Evolutionary conservation across 2,329 filamentous ascomycete genomes (phyloP).

Genomic region (Microcyclospora tardicrescens): DNA sequence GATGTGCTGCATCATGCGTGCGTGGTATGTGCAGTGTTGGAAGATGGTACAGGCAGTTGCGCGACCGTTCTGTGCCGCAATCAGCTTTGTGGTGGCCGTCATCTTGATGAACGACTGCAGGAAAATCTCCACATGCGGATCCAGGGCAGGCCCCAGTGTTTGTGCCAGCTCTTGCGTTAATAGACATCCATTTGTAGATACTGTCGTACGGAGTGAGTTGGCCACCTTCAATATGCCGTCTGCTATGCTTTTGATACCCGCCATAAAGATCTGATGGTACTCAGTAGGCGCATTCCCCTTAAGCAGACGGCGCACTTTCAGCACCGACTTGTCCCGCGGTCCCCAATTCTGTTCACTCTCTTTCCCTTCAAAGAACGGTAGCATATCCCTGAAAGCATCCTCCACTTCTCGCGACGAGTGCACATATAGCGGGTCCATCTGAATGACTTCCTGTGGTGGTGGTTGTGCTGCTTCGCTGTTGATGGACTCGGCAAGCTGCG

Average conservation of each 20-base stretch:
- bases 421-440: constrained; percentile 68
- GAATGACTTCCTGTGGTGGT: constrained; percentile 51
- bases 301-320: constrained; percentile 62
- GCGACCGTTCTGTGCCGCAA: constrained; percentile 74
- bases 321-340: constrained; percentile 67
- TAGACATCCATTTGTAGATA: constrained; percentile 75
- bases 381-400: constrained; percentile 72
- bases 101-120: constrained; percentile 85
- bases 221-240: constrained; percentile 82
- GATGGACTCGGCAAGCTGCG: constrained; percentile 31
- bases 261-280: constrained; percentile 57
- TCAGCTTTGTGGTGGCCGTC: constrained; percentile 82
- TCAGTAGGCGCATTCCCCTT: constrained; percentile 74
- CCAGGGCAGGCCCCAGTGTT: constrained; percentile 63
- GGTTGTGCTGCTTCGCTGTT: constrained; percentile 39
- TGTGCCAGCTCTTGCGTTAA: constrained; percentile 74
- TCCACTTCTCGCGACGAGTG: constrained; percentile 81
- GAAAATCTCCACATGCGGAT: constrained; percentile 79
- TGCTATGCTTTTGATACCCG: constrained; percentile 57
- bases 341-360: constrained; percentile 89
- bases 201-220: constrained; percentile 73
- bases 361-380: constrained; percentile 67
- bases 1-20: constrained; percentile 74
- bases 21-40: constrained; percentile 63
- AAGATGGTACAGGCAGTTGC: constrained; percentile 69